Evolutionary conservation across 371 early-diverging fungal genomes (phyloP), one percentile per base, ranked within the genome.

Genomic region (Lichtheimia corymbifera): DNA sequence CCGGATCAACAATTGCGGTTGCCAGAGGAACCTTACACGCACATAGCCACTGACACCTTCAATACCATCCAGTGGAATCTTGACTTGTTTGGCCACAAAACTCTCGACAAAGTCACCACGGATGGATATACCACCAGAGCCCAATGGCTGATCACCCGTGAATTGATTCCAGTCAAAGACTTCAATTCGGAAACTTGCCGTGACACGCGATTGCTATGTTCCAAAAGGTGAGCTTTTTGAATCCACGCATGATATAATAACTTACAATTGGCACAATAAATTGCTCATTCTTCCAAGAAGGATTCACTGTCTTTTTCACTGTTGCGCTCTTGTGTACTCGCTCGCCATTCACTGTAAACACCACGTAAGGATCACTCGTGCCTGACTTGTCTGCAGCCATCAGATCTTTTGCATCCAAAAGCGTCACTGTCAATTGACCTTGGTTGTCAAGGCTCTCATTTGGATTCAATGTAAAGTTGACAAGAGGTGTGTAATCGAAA

Each of bases 151-250:
- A 70, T 83, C 79, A 12, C 80, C 72, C 49, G 76, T 69, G 14
- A 93, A 67, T 68, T 88, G 86, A 66, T 93, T 92, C 92, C 91
- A 92, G 72, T 93, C 93, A 71, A 86, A 91, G n/a, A 91, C 84
- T 64, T 93, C 93, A 35, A 89, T 74, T 24, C 83, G 70, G 65
- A 92, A 79, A 62, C 83, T 77, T 1, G 89, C 82, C 12, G 77
- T 79, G 4, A 73, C 80, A 55, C 86, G 79, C 28, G 86, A 86
- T 52, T 67, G 59, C 85, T 86, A 55, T 30, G n/a, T 55, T 12
- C 11, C 49, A 12, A 49, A 4, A 47, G 0, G 40, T 25, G 2
- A 11, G 17, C n/a, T 22, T 28, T 51, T 9, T 6, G 12, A 11
- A 14, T 18, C 51, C 47, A 47, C 12, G 14, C 11, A 44, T 54